Base-by-base conservation (phyloP, 495 filamentous ascomycete species). In the Hyaloscypha hepaticicola region DNA sequence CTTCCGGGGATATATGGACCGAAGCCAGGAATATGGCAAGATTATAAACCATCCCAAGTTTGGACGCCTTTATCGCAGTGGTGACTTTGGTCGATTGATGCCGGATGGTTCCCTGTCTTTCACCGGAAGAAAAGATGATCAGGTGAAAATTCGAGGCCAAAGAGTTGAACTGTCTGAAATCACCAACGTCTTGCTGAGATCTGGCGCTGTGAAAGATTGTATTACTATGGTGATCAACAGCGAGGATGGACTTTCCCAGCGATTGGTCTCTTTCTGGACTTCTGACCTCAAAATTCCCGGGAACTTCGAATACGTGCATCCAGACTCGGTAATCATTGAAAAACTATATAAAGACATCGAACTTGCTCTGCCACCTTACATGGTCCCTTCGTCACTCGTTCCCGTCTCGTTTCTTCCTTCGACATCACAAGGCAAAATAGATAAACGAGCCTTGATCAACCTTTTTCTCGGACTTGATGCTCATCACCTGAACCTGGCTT, bases 121-220 rank as follows among this genome's bases (percentile, higher is more conserved):
- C 66, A 75, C 85, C n/a, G 89, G 90, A 16, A 82, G 91, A 19
- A 77, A 84, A 0, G 91, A 96, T 68, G 89, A 88, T 53, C 92
- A 93, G 78, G 85, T 93, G 70, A 96, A 95, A 68, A 78, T 96
- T 27, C 84, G 91, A 25, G 92, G 92, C 1, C 87, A 93, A 65
- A 83, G 90, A 8, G 85, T 93, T 6, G 91, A 93, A 31, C 81
- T 94, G 7, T 85, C 83, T 3, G 94, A 97, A 74, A 88, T 97
- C 38, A 89, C 85, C 55, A 75, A 77, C n/a, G 73, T 72, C 21
- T 66, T 91, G 11, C 65, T 85, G 1, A 74, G 75, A 21, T 75
- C 77, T 7, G 55, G 56, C 0, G 27, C 69, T 22, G 82, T 86
- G 5, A 60, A 69, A 8, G 79, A 90, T 61, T 87, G 83, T 61